Evolutionary conservation across 805 yeast genomes (phyloP).

Genomic region (Cyberlindnera suaveolens): DNA sequence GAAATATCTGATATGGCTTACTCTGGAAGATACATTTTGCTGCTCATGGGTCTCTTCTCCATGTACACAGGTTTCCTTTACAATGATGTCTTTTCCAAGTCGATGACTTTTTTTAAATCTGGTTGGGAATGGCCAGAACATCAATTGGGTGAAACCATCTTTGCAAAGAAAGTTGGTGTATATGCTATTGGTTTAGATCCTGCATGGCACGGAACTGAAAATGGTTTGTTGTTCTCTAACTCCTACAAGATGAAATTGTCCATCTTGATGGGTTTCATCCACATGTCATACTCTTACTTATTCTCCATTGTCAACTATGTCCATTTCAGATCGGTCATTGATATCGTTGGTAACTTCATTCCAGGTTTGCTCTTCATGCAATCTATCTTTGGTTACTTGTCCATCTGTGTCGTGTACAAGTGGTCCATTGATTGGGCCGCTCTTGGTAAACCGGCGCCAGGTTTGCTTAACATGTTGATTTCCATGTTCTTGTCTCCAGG

Average conservation of each 20-base stretch:
- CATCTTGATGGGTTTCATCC: conserved; percentile 88
- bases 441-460: conserved; percentile 77
- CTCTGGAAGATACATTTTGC: conserved; percentile 82
- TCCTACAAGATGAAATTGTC: conserved; percentile 97
- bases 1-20: conserved; percentile 97
- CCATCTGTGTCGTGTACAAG: conserved; percentile 82
- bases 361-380: conserved; percentile 96
- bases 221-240: conserved; percentile 82
- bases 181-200: conserved; percentile 87
- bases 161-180: conserved; percentile 60
- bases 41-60: conserved; percentile 91
- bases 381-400: conserved; percentile 89
- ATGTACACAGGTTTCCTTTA: conserved; percentile 92
- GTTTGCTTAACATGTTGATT: conserved; percentile 89
- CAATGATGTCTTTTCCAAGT: conserved; percentile 88
- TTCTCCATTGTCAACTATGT: conserved; percentile 80
- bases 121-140: conserved; percentile 94
- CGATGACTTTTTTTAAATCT: conserved; percentile 77
- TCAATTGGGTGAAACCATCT: conserved; percentile 60
- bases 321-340: conserved; percentile 65
- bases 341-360: conserved; percentile 85
- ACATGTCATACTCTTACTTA: conserved; percentile 85
- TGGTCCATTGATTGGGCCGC: conserved; percentile 93
- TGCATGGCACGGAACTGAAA: conserved; percentile 98
- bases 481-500: conserved; percentile 96